These are phyloP conservation scores for Mucor mucedo DNA, from an alignment of 371 early-diverging fungal genomes.

Conservation along the genomic window DNA sequence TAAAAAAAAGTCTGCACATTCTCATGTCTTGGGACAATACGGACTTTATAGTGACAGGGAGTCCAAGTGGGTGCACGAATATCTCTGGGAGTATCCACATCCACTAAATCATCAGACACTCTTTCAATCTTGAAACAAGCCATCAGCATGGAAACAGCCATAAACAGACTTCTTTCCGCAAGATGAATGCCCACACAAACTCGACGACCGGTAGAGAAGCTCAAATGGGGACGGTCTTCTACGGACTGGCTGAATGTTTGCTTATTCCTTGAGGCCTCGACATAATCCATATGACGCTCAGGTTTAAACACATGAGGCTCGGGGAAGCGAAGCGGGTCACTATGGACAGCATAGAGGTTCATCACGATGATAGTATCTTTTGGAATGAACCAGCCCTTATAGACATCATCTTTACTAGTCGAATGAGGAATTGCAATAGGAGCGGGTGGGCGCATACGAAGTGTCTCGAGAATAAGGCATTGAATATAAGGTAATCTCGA, in stretches of 20 bases:
- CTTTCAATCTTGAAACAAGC: constrained; percentile 46
- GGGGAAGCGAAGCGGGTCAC: constrained; percentile 34
- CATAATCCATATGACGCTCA: constrained; percentile 46
- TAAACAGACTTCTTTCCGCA: constrained; percentile 52
- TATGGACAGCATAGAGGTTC: constrained; percentile 49
- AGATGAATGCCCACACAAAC: constrained; percentile 58
- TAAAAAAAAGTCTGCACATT: constrained; percentile 16
- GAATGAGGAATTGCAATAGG: constrained; percentile 55
- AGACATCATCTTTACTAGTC: constrained; percentile 44
- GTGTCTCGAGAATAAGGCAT: constrained; percentile 52
- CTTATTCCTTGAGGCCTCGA: constrained; percentile 6
- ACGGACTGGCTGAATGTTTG: constrained; percentile 28
- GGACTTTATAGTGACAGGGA: constrained; percentile 34
- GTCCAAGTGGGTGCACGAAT: constrained; percentile 32
- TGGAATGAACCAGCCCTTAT: constrained; percentile 53
- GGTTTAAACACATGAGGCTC: constrained; percentile 45
- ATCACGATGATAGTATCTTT: constrained; percentile 50
- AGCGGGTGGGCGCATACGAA: constrained; percentile 47
- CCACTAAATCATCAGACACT: constrained; percentile 15
- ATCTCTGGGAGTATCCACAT: constrained; percentile 31
- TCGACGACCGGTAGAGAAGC: constrained; percentile 55
- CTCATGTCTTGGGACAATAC: constrained; percentile 37
- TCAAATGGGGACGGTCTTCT: constrained; percentile 47
- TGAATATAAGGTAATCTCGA: constrained; percentile 42
- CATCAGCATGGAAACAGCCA: constrained; percentile 40